A percentile compares a stretch with the other conserved stretches of the same genome.
These are phyloP conservation scores for Ramalina intermedia DNA, from an alignment of 495 filamentous ascomycete species.

Conservation along the genomic window DNA sequence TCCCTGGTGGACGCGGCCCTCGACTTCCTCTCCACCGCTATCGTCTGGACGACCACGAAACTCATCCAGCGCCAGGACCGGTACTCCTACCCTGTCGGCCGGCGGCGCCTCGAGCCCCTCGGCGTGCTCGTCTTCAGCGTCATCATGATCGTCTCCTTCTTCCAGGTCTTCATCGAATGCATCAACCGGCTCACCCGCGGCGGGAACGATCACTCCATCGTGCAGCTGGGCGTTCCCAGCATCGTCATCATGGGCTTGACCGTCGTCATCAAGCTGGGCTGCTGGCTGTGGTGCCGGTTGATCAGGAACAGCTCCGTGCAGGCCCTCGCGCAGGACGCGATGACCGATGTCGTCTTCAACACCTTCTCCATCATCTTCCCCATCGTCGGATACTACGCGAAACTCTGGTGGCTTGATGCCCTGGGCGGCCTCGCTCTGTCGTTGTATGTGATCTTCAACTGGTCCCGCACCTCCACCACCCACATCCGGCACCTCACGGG, in stretches of 20 bases:
- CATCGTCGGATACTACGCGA: conserved; percentile 60
- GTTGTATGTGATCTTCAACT: conserved; percentile 71
- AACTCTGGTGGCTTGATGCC: conserved; percentile 75
- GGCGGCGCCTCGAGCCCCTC: conserved; percentile 63
- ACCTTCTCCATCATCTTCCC: conserved; percentile 74
- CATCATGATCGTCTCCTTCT: conserved; percentile 78
- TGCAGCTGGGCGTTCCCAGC: conserved; percentile 57
- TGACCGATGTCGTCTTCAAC: conserved; percentile 80
- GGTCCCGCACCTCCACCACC: conserved; percentile 56
- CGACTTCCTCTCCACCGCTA: conserved; percentile 75
- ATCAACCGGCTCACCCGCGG: conserved; percentile 41
- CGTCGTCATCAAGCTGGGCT: conserved; percentile 65
- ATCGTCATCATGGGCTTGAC: conserved; percentile 67
- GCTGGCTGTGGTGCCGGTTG: conserved; percentile 82
- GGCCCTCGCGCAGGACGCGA: conserved; percentile 54
- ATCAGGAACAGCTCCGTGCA: conserved; percentile 84
- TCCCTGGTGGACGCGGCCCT: conserved; percentile 78
- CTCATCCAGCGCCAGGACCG: conserved; percentile 63
- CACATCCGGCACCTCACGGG: conserved; percentile 79
- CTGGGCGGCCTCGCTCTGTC: conserved; percentile 73
- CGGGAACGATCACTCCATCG: conserved; percentile 45
- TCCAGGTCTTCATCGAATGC: conserved; percentile 68
- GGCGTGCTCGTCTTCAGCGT: conserved; percentile 69
- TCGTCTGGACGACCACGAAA: conserved; percentile 68
- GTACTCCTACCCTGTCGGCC: conserved; percentile 70